Evolutionary conservation across 208 protist species (phyloP).

Genomic region (Leishmania tropica): DNA sequence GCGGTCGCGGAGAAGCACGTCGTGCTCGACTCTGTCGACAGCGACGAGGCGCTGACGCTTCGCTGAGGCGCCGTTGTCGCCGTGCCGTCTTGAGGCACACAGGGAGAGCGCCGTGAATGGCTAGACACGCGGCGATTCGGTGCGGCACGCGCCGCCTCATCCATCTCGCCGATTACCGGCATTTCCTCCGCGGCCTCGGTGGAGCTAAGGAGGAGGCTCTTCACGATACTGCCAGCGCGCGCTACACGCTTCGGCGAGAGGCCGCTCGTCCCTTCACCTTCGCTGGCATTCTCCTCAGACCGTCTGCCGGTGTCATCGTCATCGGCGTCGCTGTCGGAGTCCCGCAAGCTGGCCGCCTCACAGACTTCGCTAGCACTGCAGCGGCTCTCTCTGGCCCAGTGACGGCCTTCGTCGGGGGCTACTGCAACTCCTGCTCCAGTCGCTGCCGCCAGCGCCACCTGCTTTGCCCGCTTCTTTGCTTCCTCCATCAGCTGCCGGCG

Average conservation of each 20-base stretch:
- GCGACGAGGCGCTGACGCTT: not conserved
- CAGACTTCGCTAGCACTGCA: not conserved
- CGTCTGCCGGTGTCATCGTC: not conserved
- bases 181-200: not conserved
- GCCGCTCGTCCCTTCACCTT: not conserved
- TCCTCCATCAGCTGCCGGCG: slow-evolving; percentile 9
- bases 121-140: not conserved
- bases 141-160: not conserved
- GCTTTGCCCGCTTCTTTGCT: slow-evolving; percentile 13
- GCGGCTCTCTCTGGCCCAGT: not conserved
- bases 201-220: not conserved
- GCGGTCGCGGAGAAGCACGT: not conserved
- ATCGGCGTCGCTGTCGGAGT: not conserved
- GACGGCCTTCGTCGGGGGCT: not conserved
- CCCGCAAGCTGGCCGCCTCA: not conserved
- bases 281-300: not conserved
- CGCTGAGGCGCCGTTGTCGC: not conserved
- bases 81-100: not conserved
- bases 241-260: not conserved
- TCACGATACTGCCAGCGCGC: not conserved
- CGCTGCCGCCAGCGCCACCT: not conserved
- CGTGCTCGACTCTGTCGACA: not conserved
- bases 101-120: not conserved
- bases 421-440: not conserved
- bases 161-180: not conserved